These are phyloP conservation scores for Orychophragmus violaceus DNA, from an alignment of 345 rosid genomes.

Conservation along the genomic window DNA sequence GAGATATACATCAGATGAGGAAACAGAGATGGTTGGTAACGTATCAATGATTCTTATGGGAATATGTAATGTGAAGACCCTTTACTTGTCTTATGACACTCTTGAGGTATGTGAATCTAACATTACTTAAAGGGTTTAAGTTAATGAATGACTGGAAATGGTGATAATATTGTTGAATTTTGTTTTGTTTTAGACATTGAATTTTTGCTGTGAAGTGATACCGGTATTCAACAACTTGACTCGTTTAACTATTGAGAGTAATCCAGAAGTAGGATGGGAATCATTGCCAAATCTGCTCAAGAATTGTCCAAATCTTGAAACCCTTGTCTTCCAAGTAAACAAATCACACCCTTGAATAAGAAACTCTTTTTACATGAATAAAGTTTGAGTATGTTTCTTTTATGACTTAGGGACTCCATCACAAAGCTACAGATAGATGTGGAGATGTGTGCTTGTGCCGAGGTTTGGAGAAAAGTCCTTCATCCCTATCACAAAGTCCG, in stretches of 20 bases:
- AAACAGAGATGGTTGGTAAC: constrained; percentile 9
- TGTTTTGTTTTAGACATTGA: constrained; percentile 5
- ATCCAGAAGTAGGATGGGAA: constrained; percentile 15
- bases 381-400: not conserved
- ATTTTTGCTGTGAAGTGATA: constrained; percentile 8
- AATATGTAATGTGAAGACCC: constrained; percentile 23
- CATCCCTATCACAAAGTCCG: constrained; percentile 17
- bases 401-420: constrained; percentile 9
- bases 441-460: constrained; percentile 16
- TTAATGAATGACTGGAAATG: not conserved
- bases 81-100: constrained; percentile 10
- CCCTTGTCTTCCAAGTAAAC: constrained; percentile 12
- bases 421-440: constrained; percentile 9
- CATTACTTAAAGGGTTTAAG: not conserved
- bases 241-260: constrained; percentile 8
- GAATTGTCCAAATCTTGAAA: constrained; percentile 25
- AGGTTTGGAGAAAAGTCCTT: not conserved
- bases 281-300: constrained; percentile 7
- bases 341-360: not conserved
- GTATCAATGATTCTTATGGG: constrained; percentile 5
- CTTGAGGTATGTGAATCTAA: constrained; percentile 8
- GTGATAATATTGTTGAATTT: not conserved
- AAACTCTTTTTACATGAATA: not conserved
- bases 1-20: not conserved
- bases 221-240: constrained; percentile 9